Base-by-base conservation (phyloP, 345 rosid genomes). In the Populus davidiana region DNA sequence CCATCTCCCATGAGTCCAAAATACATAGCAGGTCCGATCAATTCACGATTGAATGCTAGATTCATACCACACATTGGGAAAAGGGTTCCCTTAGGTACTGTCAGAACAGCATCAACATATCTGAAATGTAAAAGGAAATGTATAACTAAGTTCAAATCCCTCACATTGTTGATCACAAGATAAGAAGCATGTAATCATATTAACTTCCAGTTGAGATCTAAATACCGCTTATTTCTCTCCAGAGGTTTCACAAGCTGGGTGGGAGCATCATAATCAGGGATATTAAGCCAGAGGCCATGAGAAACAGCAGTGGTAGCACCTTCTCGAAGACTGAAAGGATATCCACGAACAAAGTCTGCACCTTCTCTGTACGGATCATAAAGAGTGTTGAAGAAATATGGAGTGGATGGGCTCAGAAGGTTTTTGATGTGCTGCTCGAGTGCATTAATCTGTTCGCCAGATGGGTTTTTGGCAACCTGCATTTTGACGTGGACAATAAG, bases 31-130 rank as follows among this genome's bases (percentile, higher is more conserved):
- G 87, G 91, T 41, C 88, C 89, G 56, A 88, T 88, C 74, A 86
- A 70, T 47, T 86, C 88, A 12, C 88, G 87, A 83, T 88, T 39
- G 44, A 88, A 86, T 17, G 87, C 88, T 43, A 86, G 80, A 77
- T 86, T 88, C 88, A 88, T 86, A 70, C 86, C 89, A 20, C 91
- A 85, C 87, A 88, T 86, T 8, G 89, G 86, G 86, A 88, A 86
- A 61, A 88, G 72, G 6, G 88, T 86, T 50, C 87, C 86, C 78
- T 85, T 88, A 12, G 89, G 86, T 10, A 86, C 17, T 35, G 89
- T 85, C 84, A 86, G 64, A 56, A 86, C 86, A 12, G 87, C 85
- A 70, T 88, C 88, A 65, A 88, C 88, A 77, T 85, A 85, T 82
- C 91, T 88, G 80, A 74, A 70, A 44, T 27, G 29, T 43, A 78